Evolutionary conservation across 768 basidiomycete genomes (phyloP).

Genomic region (Strobilomyces echinocephalus): DNA sequence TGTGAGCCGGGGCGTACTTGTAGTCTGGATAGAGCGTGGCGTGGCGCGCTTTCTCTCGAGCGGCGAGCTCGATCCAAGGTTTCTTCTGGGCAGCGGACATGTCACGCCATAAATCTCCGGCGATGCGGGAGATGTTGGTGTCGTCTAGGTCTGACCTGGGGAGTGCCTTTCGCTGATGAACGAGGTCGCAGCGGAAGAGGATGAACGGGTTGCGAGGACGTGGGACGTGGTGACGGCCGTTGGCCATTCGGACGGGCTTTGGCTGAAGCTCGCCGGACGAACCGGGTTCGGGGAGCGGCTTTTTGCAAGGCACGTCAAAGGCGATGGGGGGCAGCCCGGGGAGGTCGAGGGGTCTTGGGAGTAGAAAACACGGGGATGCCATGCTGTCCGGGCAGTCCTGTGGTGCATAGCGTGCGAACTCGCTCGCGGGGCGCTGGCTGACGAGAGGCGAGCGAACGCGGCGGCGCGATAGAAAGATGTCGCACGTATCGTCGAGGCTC

Average conservation of each 20-base stretch:
- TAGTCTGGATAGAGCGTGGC: conserved; percentile 39
- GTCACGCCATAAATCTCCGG: conserved; percentile 60
- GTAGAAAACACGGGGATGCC: conserved; percentile 6
- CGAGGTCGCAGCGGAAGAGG: conserved; percentile 71
- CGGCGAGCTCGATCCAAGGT: conserved; percentile 51
- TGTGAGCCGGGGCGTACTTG: conserved; percentile 34
- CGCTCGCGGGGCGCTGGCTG: conserved; percentile 9
- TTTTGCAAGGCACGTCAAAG: background rate
- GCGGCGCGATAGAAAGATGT: conserved; percentile 25
- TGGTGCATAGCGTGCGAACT: conserved; percentile 6
- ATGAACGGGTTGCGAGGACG: conserved; percentile 78
- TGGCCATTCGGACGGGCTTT: conserved; percentile 12
- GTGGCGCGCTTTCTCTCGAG: conserved; percentile 44
- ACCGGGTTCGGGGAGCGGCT: conserved; percentile 25
- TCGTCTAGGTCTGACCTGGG: conserved; percentile 56
- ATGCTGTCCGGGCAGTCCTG: conserved; percentile 7
- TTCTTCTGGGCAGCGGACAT: conserved; percentile 42
- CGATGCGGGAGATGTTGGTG: conserved; percentile 63
- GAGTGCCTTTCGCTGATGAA: conserved; percentile 56
- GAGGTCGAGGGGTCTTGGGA: conserved; percentile 6
- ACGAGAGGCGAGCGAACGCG: conserved; percentile 6
- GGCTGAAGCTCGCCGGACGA: conserved; percentile 17
- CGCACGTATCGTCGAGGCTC: conserved; percentile 32
- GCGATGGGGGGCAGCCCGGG: background rate
- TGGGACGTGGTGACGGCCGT: conserved; percentile 48